A percentile compares a stretch with the other conserved stretches of the same genome.
Evolutionary conservation across 768 basidiomycete genomes (phyloP).

Genomic region (Neoboletus brunneissimus): DNA sequence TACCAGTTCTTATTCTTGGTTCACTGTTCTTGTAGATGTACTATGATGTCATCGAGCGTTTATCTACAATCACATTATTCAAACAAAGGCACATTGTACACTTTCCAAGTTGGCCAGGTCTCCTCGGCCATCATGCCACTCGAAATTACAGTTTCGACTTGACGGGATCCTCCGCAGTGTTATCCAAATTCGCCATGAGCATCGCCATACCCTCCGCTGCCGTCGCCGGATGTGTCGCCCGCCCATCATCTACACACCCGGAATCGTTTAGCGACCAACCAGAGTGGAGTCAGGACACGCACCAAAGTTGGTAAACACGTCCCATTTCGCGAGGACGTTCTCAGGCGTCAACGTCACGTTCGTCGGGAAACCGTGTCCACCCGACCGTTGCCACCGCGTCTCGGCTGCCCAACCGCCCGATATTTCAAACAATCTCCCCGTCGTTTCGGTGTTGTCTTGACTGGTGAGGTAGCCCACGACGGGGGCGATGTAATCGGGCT

Average conservation of each 20-base stretch:
- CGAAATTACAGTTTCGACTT: slow-evolving; percentile 55
- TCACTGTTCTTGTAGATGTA: neutral
- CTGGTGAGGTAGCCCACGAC: slow-evolving; percentile 88
- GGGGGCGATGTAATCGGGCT: slow-evolving; percentile 92
- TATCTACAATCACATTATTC: neutral
- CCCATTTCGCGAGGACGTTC: slow-evolving; percentile 77
- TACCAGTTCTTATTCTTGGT: neutral
- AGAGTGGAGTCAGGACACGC: slow-evolving; percentile 21
- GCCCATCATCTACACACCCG: slow-evolving; percentile 59
- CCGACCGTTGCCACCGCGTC: slow-evolving; percentile 89
- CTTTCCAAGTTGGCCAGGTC: neutral
- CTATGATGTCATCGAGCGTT: too few relatives aligned
- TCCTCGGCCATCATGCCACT: neutral
- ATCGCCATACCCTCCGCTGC: slow-evolving; percentile 76
- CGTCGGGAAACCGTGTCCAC: slow-evolving; percentile 84
- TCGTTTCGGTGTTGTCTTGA: slow-evolving; percentile 70
- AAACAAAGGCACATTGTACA: neutral
- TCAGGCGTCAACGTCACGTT: slow-evolving; percentile 76
- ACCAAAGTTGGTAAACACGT: slow-evolving; percentile 82
- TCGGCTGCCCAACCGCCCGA: slow-evolving; percentile 90
- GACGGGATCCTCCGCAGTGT: slow-evolving; percentile 26
- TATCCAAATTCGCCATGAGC: slow-evolving; percentile 61
- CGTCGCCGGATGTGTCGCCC: slow-evolving; percentile 76
- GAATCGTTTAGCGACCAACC: neutral
- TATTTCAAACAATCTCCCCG: slow-evolving; percentile 81